Evolutionary conservation across 345 rosid genomes (phyloP), one percentile per base, ranked within the genome.

Genomic region (Murraya koenigii): DNA sequence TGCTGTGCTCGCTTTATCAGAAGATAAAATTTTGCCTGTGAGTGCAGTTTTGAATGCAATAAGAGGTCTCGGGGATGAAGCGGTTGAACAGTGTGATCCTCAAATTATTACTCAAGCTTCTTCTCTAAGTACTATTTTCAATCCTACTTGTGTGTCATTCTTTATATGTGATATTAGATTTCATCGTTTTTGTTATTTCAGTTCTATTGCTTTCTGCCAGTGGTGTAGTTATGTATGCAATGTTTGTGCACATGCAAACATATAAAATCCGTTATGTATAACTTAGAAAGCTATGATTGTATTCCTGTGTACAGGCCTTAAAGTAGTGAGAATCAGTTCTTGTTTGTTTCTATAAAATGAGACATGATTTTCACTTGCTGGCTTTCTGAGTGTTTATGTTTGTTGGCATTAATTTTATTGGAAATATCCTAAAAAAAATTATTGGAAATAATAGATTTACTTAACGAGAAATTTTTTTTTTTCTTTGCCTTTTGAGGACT

Each of bases 81-180:
- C 30, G 22, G 63, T 77, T n/a, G 85, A 85, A 39, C 81, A 77
- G 26, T 87, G 77, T 25, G 85, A 83, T 75, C 82, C 89, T 79
- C 86, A 80, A 70, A 79, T 89, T 39, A 69, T 89, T 70, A 81
- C 89, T 28, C 90, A 84, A 71, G 92, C 89, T 30, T 80, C 87
- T 41, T 77, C 78, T 32, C 66, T 84, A 69, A 76, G 92, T 87
- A 86, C 25, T 11, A 38, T 73, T 28, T 73, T 49, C 55, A 32
- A 39, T 32, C 79, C 61, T 44, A 20, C 19, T 13, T 61, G 9
- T 32, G 61, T 70, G 25, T 54, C 14, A 26, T 26, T 70, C 26
- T 61, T 32, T 74, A 32, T 15, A 8, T 78, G 25, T 71, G 32
- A 30, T 30, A 30, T 20, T 33, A 33, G 35, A 35, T 47, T 58